Evolutionary conservation across 108 stramenopile genomes (phyloP).

Genomic region (Poteriospumella lacustris): DNA sequence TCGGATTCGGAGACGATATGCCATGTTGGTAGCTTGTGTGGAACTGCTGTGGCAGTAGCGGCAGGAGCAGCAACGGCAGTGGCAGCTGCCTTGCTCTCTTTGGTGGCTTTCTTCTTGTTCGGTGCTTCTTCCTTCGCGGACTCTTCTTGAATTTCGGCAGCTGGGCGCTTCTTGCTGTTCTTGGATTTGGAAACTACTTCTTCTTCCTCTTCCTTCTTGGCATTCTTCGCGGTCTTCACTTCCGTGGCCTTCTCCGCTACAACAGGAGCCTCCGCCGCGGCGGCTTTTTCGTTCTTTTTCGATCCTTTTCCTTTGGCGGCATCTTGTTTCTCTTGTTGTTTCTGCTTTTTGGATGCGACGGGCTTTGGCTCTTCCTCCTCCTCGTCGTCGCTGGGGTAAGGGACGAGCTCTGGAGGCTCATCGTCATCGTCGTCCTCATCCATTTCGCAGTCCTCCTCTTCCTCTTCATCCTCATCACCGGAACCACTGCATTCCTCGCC

Average conservation of each 20-base stretch:
- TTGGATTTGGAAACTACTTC: conserved; percentile 12
- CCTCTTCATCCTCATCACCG: not conserved
- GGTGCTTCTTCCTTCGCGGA: conserved; percentile 27
- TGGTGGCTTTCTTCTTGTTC: not conserved
- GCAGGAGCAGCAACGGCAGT: too few relatives aligned
- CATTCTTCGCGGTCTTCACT: conserved; percentile 13
- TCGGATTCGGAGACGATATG: conserved; percentile 2
- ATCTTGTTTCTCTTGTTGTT: not conserved
- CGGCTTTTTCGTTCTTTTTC: conserved; percentile 34
- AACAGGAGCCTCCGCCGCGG: not conserved
- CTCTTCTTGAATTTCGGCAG: conserved; percentile 34
- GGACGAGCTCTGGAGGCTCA: not conserved
- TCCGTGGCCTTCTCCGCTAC: conserved; percentile 31
- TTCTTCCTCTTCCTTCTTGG: conserved; percentile 24
- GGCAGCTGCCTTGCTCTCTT: conserved; percentile 33
- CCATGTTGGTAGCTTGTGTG: not conserved
- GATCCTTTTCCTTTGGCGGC: conserved; percentile 32
- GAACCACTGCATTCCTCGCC: not conserved
- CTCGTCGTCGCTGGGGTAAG: not conserved
- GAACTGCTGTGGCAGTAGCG: too few relatives aligned
- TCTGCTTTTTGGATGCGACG: not conserved
- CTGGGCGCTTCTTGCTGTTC: conserved; percentile 27
- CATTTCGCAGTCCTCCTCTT: not conserved
- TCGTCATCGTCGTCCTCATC: not conserved
- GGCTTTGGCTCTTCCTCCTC: conserved; percentile 3